Evolutionary conservation across 257 asterid species (phyloP).

Genomic region (Penstemon barbatus): DNA sequence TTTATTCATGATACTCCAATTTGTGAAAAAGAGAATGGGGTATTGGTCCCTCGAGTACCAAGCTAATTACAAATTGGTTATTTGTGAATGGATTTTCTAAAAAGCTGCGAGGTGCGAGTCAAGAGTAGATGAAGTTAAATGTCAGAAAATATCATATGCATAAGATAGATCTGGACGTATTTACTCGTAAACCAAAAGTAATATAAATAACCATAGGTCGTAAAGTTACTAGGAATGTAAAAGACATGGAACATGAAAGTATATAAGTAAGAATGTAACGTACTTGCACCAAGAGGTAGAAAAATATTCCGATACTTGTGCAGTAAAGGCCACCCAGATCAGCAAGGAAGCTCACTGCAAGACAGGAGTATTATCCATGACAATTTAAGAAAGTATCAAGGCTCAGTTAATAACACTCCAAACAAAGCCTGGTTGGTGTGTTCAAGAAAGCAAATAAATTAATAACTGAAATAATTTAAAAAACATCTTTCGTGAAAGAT

Average conservation of each 20-base stretch:
- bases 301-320: slow-evolving; percentile 80
- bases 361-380: slow-evolving; percentile 29
- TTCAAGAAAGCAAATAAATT: slow-evolving; percentile 22
- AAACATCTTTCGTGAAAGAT: slow-evolving; percentile 16
- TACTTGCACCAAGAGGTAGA: slow-evolving; percentile 89
- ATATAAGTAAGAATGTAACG: slow-evolving; percentile 31
- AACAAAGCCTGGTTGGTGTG: slow-evolving; percentile 6
- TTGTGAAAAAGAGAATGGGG: no score
- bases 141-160: no score
- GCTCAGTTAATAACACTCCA: slow-evolving; percentile 17
- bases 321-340: slow-evolving; percentile 97
- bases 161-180: slow-evolving; percentile 8
- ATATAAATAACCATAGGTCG: background rate
- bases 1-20: no score
- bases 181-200: slow-evolving; percentile 6
- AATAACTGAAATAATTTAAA: background rate
- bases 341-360: slow-evolving; percentile 99
- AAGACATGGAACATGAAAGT: slow-evolving; percentile 22
- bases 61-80: no score
- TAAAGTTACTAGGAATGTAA: slow-evolving; percentile 14
- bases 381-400: slow-evolving; percentile 26
- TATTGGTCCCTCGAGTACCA: no score
- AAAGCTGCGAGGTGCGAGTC: no score
- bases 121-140: no score
- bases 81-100: no score